Evolutionary conservation across 768 basidiomycete species (phyloP).

Genomic region (Pulveroboletus sp.): DNA sequence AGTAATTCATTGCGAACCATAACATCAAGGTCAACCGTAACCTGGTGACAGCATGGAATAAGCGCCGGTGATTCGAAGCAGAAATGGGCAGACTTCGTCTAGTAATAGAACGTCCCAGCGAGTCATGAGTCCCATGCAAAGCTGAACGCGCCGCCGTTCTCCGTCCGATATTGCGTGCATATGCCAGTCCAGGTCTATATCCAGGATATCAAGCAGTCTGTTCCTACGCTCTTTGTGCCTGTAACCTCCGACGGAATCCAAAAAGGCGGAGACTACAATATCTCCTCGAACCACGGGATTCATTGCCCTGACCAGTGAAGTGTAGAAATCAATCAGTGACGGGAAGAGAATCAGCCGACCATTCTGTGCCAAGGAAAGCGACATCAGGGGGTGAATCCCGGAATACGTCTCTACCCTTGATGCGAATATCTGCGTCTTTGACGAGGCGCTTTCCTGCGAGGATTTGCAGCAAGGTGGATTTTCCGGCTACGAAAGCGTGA

Average conservation of each 20-base stretch:
- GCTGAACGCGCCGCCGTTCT: conserved; percentile 87
- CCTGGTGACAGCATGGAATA: conserved; percentile 39
- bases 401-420: conserved; percentile 86
- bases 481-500: conserved; percentile 56
- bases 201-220: conserved; percentile 80
- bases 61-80: neutral
- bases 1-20: conserved; percentile 91
- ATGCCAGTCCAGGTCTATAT: conserved; percentile 94
- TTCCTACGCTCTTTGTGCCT: conserved; percentile 87
- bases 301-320: conserved; percentile 66
- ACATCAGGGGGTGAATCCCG: conserved; percentile 77
- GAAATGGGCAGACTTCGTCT: conserved; percentile 65
- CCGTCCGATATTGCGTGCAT: conserved; percentile 97
- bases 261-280: conserved; percentile 86
- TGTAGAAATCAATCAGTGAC: neutral
- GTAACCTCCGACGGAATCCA: conserved; percentile 98
- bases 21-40: conserved; percentile 96
- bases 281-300: conserved; percentile 95
- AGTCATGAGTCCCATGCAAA: conserved; percentile 93
- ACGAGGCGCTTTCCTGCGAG: conserved; percentile 88
- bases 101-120: conserved; percentile 91
- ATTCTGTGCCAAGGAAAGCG: conserved; percentile 91
- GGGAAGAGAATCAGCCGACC: conserved; percentile 43
- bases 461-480: conserved; percentile 93
- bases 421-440: conserved; percentile 54